Conservation (phyloP, 2,329 filamentous ascomycete species). For the Cladosporium sp. region DNA sequence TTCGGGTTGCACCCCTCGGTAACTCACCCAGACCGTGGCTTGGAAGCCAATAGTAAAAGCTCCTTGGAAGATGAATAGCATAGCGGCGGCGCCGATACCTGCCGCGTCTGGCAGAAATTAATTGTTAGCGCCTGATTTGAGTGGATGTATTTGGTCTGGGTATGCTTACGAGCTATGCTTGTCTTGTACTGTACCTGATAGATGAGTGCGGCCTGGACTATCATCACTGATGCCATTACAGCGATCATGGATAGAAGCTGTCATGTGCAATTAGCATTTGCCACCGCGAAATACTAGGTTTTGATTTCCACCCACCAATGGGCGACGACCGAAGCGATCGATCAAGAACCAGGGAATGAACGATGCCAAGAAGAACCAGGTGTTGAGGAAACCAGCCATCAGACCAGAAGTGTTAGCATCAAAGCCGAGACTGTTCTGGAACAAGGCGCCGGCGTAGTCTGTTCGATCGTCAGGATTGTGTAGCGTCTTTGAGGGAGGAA, state of each 20-base stretch:
- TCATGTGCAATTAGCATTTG: neutral
- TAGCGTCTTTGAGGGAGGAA: neutral
- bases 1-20: neutral
- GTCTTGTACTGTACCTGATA: slow-evolving; percentile 39
- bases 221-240: slow-evolving; percentile 65
- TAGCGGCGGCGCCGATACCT: slow-evolving; percentile 46
- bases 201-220: slow-evolving; percentile 53
- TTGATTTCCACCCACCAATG: slow-evolving; percentile 23
- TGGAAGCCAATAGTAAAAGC: slow-evolving; percentile 64
- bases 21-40: slow-evolving; percentile 58
- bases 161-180: slow-evolving; percentile 26
- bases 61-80: slow-evolving; percentile 65
- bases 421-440: slow-evolving; percentile 33
- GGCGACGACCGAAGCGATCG: slow-evolving; percentile 38
- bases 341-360: slow-evolving; percentile 35
- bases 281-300: neutral
- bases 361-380: slow-evolving; percentile 46
- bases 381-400: slow-evolving; percentile 41
- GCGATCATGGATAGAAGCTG: slow-evolving; percentile 36
- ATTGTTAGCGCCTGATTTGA: neutral
- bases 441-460: slow-evolving; percentile 36
- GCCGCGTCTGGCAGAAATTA: slow-evolving; percentile 18
- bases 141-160: neutral
- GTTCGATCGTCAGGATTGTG: neutral
- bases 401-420: slow-evolving; percentile 30